These are phyloP conservation scores for Cryphonectria radicalis DNA, from an alignment of 2,329 filamentous ascomycete genomes.

Conservation along the genomic window DNA sequence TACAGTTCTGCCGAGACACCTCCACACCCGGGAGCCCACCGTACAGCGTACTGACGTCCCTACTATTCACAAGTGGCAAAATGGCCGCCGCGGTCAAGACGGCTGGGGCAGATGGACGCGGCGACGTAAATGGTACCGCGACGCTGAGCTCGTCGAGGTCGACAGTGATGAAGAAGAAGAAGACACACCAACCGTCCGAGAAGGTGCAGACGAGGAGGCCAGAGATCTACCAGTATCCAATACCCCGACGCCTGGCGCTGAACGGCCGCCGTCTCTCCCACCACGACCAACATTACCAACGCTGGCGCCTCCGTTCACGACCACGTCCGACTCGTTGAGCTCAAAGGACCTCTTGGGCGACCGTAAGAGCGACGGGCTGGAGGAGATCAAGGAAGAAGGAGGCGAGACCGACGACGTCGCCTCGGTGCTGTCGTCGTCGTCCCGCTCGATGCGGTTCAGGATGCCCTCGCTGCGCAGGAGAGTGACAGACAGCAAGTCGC, in stretches of 20 bases:
- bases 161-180: constrained; percentile 41
- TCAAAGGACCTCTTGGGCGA: constrained; percentile 16
- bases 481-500: constrained; percentile 39
- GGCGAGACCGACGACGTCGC: constrained; percentile 44
- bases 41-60: not conserved
- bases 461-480: constrained; percentile 47
- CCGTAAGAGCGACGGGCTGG: constrained; percentile 29
- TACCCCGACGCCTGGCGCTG: constrained; percentile 32
- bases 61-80: constrained; percentile 74
- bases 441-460: constrained; percentile 49
- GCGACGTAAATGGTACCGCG: constrained; percentile 92
- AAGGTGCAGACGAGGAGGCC: constrained; percentile 33
- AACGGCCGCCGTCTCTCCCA: constrained; percentile 27
- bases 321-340: constrained; percentile 18
- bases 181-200: constrained; percentile 37
- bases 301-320: constrained; percentile 17
- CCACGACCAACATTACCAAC: constrained; percentile 23
- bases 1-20: not conserved
- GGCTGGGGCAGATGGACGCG: constrained; percentile 95
- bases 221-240: not conserved
- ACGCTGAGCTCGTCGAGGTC: constrained; percentile 90
- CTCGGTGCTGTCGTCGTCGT: constrained; percentile 54
- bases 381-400: constrained; percentile 27
- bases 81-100: constrained; percentile 80
- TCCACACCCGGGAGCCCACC: not conserved